These are phyloP conservation scores for Populus tremula DNA, from an alignment of 345 rosid species.

Conservation along the genomic window DNA sequence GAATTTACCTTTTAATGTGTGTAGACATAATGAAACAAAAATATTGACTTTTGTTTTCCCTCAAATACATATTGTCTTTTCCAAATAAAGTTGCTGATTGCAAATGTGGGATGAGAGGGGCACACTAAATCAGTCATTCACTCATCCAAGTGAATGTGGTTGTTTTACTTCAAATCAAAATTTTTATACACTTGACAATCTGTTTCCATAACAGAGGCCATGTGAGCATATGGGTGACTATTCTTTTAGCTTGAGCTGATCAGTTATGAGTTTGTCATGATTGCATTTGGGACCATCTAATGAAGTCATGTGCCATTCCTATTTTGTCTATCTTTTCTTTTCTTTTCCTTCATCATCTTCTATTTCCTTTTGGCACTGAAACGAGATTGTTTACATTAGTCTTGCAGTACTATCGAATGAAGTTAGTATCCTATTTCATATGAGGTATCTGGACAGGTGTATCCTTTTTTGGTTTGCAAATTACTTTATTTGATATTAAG, in stretches of 20 bases:
- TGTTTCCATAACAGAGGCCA: not conserved
- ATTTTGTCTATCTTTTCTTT: not conserved
- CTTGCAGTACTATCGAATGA: not conserved
- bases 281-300: not conserved
- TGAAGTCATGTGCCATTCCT: not conserved
- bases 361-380: not conserved
- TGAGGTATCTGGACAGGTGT: not conserved
- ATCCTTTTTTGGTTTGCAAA: not conserved
- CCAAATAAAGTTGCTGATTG: not conserved
- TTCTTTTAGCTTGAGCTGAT: not conserved
- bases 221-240: not conserved
- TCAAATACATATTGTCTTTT: not conserved
- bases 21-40: not conserved
- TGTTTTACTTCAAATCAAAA: not conserved
- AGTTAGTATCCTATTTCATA: not conserved
- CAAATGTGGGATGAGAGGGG: conserved; percentile 5
- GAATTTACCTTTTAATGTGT: not conserved
- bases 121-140: not conserved
- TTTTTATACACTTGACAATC: not conserved
- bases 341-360: not conserved
- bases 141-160: not conserved
- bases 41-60: not conserved
- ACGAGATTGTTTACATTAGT: not conserved
- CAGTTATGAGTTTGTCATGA: not conserved
- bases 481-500: not conserved